A percentile compares a stretch with the other conserved stretches of the same genome.
phyloP scores from a whole-genome alignment of 139 green algal species.

The Tetratostichococcus sp. region DNA sequence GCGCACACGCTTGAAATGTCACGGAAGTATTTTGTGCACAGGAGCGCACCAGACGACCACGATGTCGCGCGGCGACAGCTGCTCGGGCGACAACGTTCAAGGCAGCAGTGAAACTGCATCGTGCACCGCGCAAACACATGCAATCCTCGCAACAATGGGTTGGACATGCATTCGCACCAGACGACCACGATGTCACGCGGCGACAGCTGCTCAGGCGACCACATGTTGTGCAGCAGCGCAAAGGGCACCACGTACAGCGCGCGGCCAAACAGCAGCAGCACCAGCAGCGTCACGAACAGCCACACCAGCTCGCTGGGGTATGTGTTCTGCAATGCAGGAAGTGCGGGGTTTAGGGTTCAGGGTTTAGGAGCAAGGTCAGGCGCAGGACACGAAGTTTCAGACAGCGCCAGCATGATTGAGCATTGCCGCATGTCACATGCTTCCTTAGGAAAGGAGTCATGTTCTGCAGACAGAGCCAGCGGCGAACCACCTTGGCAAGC shows the following conservation, averaged over 20 bases:
- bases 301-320: constrained; percentile 40
- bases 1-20: too few relatives aligned
- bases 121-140: constrained; percentile 55
- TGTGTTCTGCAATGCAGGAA: constrained; percentile 32
- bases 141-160: too few relatives aligned
- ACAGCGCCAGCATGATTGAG: too few relatives aligned
- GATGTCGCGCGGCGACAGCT: constrained; percentile 48
- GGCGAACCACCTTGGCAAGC: too few relatives aligned
- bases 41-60: constrained; percentile 74
- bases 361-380: too few relatives aligned
- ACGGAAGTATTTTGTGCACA: too few relatives aligned
- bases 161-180: too few relatives aligned
- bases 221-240: constrained; percentile 42
- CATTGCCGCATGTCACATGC: too few relatives aligned
- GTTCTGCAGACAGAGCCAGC: too few relatives aligned
- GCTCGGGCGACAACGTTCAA: constrained; percentile 32
- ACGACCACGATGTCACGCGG: constrained; percentile 58
- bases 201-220: constrained; percentile 29
- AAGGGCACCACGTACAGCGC: constrained; percentile 56
- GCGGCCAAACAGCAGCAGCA: constrained; percentile 45
- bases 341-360: too few relatives aligned
- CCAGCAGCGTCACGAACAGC: constrained; percentile 57
- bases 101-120: constrained; percentile 41
- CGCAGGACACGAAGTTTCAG: too few relatives aligned
- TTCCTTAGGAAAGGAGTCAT: too few relatives aligned